A percentile compares a stretch with the other conserved stretches of the same genome.
These are phyloP conservation scores for Scutellaria minor DNA, from an alignment of 257 asterid species.

Conservation along the genomic window DNA sequence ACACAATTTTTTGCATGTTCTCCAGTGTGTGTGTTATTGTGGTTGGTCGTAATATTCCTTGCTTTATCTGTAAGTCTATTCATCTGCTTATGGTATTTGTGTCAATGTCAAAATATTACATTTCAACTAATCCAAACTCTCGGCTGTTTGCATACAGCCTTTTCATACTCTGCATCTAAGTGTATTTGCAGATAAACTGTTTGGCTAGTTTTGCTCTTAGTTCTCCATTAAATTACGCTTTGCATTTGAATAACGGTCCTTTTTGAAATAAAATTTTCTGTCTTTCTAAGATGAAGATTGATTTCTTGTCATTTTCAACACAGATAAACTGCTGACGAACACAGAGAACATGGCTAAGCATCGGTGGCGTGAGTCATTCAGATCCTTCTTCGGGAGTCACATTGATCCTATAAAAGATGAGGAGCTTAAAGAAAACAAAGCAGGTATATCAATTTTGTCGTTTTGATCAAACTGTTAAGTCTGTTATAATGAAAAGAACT, in stretches of 20 bases:
- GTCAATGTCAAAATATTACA: too few species aligned
- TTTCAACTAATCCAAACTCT: too few species aligned
- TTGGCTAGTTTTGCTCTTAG: too few species aligned
- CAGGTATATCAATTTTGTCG: constrained; percentile 53
- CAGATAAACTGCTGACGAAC: constrained; percentile 40
- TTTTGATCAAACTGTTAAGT: constrained; percentile 16
- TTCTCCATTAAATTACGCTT: too few species aligned
- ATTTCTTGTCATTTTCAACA: constrained; percentile 25
- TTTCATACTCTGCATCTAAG: too few species aligned
- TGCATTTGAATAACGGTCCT: too few species aligned
- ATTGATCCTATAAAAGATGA: constrained; percentile 66
- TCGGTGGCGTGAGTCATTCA: constrained; percentile 50
- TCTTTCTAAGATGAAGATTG: constrained; percentile 19
- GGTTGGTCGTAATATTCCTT: constrained; percentile 15
- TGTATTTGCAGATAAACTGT: too few species aligned
- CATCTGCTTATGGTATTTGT: not conserved
- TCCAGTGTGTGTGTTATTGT: constrained; percentile 21
- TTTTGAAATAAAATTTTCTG: not conserved
- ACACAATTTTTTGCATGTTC: constrained; percentile 28
- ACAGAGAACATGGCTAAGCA: constrained; percentile 64
- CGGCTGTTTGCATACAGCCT: too few species aligned
- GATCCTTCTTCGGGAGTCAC: constrained; percentile 56
- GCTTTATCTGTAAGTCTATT: constrained; percentile 23
- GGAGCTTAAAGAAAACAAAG: constrained; percentile 72
- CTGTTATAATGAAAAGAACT: not conserved